Base-by-base conservation (phyloP, 2,329 filamentous ascomycete genomes). In the Colletotrichum sp. region DNA sequence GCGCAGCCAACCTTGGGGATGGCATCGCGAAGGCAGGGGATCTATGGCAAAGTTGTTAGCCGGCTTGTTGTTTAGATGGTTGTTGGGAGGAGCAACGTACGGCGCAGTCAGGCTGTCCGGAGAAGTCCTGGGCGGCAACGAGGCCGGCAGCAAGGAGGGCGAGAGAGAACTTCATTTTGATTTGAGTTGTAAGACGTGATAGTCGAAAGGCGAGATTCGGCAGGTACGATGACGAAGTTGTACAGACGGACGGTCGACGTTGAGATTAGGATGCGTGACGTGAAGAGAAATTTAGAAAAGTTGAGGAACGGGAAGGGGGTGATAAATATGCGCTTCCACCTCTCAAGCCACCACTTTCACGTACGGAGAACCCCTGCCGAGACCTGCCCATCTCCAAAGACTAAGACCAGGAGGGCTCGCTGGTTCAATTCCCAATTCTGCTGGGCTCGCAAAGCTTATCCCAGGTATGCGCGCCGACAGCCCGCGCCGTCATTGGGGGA, bases 151-250 rank as follows among this genome's bases (percentile, higher is more conserved):
- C 83, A 67, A 85, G 76, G 69, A 84, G 68, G 36, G 85, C 75
- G 72, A 84, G 77, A 55, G 82, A 68, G 78, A 81, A 78, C 86
- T 87, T 88, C 87, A 88, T 88, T 25, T 79, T 87, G 82, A 77
- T 30, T 71, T 30, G 63, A 66, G 30, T 29, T 27, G 65, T 15
- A 15, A 68, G 39, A 52, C 9, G 30, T 77, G 52, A 55, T 49
- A 44, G 66, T 75, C 67, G 65, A 27, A 71, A 55, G 29, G 30
- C 59, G 32, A 59, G 39, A 34, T 64, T 63, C 25, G 13, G 34
- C 25, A 44, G 73, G 3, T 69, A 22, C 59, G 8, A 64, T n/a
- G 44, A 59, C 13, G 32, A 44, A 49, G 16, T n/a, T 44, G 36
- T 70, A 66, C 19, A 36, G 57, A 67, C 49, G 32, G 67, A 70